phyloP scores from a whole-genome alignment of 257 asterid species.

The Echium plantagineum region DNA sequence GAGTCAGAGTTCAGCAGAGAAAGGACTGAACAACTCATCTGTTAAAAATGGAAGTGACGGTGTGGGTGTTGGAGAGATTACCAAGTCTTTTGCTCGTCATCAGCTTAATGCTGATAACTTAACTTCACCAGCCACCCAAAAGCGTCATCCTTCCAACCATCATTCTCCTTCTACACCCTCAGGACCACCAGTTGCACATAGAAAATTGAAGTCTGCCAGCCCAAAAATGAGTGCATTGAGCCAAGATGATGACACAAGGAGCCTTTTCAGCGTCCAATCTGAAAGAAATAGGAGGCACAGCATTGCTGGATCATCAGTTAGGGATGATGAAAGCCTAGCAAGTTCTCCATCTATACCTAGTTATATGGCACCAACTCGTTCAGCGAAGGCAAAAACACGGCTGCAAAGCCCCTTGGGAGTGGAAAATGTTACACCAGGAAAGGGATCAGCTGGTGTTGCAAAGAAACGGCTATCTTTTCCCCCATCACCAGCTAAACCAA shows the following conservation, averaged over 20 bases:
- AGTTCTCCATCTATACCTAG: not conserved
- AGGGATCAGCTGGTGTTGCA: constrained; percentile 26
- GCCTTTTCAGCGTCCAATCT: not conserved
- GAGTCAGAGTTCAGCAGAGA: constrained; percentile 6
- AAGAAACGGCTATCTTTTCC: constrained; percentile 61
- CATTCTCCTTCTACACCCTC: not conserved
- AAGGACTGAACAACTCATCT: constrained; percentile 3
- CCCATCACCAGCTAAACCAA: constrained; percentile 35
- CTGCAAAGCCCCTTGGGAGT: not conserved
- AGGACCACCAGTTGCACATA: not conserved
- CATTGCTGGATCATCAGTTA: not conserved
- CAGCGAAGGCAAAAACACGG: not conserved
- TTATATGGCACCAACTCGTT: not conserved
- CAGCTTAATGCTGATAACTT: constrained; percentile 48
- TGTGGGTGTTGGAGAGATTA: constrained; percentile 41
- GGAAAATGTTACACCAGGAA: constrained; percentile 22
- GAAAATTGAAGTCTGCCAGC: not conserved
- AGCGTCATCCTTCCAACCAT: not conserved
- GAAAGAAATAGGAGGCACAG: not conserved
- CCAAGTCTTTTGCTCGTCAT: constrained; percentile 67
- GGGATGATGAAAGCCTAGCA: not conserved
- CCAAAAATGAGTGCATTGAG: not conserved
- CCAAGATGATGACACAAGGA: not conserved
- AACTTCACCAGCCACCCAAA: constrained; percentile 36
- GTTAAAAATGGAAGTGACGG: not conserved